Percentiles rank a stretch among this genome's conserved stretches.
Conservation (phyloP, 805 yeast genomes). For the Zygotorulaspora sp. region DNA sequence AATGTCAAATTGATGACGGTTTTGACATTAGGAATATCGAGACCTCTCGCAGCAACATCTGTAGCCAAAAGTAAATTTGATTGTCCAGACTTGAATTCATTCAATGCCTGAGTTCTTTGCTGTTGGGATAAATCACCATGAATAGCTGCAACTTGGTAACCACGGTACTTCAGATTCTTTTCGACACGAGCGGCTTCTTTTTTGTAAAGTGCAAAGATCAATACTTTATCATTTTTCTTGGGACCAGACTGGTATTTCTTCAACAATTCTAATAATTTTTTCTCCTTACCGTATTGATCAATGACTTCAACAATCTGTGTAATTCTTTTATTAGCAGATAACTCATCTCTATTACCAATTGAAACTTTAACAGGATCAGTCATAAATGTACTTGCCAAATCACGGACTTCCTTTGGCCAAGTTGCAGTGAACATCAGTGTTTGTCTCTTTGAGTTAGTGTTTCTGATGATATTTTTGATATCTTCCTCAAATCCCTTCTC, state of each 20-base stretch:
- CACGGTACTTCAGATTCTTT: constrained; percentile 62
- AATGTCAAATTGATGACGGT: constrained; percentile 91
- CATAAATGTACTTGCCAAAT: constrained; percentile 83
- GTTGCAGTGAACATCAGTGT: constrained; percentile 99
- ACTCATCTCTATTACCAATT: constrained; percentile 91
- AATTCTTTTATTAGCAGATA: constrained; percentile 90
- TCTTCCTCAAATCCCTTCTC: constrained; percentile 98
- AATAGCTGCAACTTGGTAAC: constrained; percentile 82
- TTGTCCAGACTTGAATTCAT: constrained; percentile 76
- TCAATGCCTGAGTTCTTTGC: constrained; percentile 85
- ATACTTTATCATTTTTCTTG: constrained; percentile 68
- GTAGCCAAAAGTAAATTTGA: constrained; percentile 83
- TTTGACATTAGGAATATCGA: constrained; percentile 96
- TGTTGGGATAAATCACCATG: constrained; percentile 94
- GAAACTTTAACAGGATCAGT: constrained; percentile 80
- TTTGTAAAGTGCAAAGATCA: constrained; percentile 91
- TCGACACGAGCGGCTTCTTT: constrained; percentile 95
- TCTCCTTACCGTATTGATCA: constrained; percentile 77
- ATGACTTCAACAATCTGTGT: constrained; percentile 91
- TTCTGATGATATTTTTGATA: constrained; percentile 74
- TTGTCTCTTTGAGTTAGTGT: constrained; percentile 60
- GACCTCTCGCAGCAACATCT: constrained; percentile 97
- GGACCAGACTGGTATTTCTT: constrained; percentile 68
- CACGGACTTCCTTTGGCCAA: constrained; percentile 99
- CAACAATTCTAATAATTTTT: constrained; percentile 64